Evolutionary conservation across 306 rosid species (phyloP).

Genomic region (Malus sylvestris): DNA sequence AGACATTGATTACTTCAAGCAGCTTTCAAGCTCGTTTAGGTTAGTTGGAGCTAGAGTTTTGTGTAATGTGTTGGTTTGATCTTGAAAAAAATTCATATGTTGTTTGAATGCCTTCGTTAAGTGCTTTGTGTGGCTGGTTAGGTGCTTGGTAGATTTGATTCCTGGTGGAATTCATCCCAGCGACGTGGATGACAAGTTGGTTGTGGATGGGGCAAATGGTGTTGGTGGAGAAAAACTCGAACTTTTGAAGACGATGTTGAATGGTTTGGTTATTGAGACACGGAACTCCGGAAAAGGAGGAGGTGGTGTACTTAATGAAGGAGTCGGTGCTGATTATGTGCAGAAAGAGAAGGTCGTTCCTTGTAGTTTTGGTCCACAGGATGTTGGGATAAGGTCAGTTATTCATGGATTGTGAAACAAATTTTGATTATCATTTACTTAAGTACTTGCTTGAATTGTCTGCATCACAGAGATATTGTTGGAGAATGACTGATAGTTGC

Average conservation of each 20-base stretch:
- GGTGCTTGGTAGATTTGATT: constrained; percentile 79
- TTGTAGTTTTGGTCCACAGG: constrained; percentile 50
- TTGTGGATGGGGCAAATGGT: constrained; percentile 91
- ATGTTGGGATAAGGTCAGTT: constrained; percentile 67
- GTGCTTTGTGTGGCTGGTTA: constrained; percentile 41
- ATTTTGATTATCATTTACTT: background rate
- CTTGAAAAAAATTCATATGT: background rate
- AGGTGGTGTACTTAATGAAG: constrained; percentile 87
- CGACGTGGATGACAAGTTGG: constrained; percentile 36
- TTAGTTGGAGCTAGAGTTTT: constrained; percentile 20
- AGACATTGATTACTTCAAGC: constrained; percentile 64
- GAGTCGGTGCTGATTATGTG: constrained; percentile 96
- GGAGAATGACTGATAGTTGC: background rate
- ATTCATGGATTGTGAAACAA: constrained; percentile 17
- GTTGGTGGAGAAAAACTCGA: constrained; percentile 81
- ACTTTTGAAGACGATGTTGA: constrained; percentile 40
- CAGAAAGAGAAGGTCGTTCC: constrained; percentile 94
- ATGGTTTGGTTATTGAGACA: constrained; percentile 52
- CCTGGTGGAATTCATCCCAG: constrained; percentile 31
- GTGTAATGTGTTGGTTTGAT: background rate
- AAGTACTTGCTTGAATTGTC: background rate
- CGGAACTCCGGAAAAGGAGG: constrained; percentile 67
- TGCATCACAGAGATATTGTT: background rate
- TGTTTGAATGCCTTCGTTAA: background rate
- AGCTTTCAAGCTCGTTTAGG: constrained; percentile 74